Evolutionary conservation across 2,329 filamentous ascomycete species (phyloP).

Genomic region (Pyrenophora tritici-repentis): DNA sequence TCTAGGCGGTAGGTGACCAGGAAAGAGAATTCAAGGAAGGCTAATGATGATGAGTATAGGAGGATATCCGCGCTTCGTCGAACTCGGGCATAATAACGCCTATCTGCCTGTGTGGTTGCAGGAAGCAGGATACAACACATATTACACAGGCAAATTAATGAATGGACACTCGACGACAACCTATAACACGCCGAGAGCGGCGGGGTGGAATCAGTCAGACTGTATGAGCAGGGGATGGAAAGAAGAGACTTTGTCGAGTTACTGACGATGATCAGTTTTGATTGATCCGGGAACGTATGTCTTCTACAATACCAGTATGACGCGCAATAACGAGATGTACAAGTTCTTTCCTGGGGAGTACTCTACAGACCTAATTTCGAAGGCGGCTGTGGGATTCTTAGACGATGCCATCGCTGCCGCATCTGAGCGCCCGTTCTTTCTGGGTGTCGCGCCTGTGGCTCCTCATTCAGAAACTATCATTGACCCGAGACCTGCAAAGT

Average conservation of each 20-base stretch:
- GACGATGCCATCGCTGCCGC: slow-evolving; percentile 59
- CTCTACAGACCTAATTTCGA: slow-evolving; percentile 63
- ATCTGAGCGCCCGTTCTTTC: slow-evolving; percentile 66
- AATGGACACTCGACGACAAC: slow-evolving; percentile 67
- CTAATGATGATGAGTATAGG: slow-evolving; percentile 35
- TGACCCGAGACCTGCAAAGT: slow-evolving; percentile 19
- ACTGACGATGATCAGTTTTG: slow-evolving; percentile 39
- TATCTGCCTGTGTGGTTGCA: slow-evolving; percentile 76
- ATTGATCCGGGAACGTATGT: slow-evolving; percentile 71
- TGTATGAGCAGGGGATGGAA: slow-evolving; percentile 19
- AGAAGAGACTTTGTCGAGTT: not conserved
- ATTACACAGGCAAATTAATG: slow-evolving; percentile 75
- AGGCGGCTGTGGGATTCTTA: slow-evolving; percentile 65
- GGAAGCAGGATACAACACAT: slow-evolving; percentile 69
- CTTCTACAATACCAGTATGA: slow-evolving; percentile 69
- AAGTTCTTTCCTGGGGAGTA: slow-evolving; percentile 61
- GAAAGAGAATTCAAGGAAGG: no score
- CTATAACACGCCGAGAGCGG: slow-evolving; percentile 62
- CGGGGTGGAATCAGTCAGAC: slow-evolving; percentile 63
- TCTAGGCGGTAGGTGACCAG: no score
- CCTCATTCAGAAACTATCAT: slow-evolving; percentile 57
- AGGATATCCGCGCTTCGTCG: slow-evolving; percentile 69
- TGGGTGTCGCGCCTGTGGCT: slow-evolving; percentile 68
- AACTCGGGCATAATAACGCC: slow-evolving; percentile 67
- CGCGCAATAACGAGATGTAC: slow-evolving; percentile 62